Evolutionary conservation across 2,329 filamentous ascomycete genomes (phyloP).

Genomic region (Ambrosiella beaveri): DNA sequence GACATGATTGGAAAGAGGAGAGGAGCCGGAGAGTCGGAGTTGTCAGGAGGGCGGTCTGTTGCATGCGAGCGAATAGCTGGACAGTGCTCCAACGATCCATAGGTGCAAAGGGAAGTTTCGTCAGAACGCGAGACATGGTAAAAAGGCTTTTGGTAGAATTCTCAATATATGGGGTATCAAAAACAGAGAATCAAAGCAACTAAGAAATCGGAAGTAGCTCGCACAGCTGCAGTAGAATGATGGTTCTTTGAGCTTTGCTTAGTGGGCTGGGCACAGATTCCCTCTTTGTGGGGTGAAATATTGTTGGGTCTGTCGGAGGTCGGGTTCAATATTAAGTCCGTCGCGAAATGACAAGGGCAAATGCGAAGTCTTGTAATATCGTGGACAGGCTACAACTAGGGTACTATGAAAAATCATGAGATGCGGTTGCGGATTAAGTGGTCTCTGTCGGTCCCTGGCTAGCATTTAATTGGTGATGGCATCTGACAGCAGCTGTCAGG

Average conservation of each 20-base stretch:
- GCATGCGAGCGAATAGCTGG: neutral
- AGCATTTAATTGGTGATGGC: neutral
- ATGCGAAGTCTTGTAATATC: neutral
- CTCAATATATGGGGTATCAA: neutral
- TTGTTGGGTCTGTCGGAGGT: neutral
- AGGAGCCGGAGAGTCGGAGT: neutral
- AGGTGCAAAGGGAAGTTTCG: neutral
- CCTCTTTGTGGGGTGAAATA: neutral
- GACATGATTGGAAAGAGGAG: neutral
- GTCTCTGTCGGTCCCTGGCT: neutral
- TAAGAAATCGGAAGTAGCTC: neutral
- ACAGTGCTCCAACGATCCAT: conserved; percentile 1
- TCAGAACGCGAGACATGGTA: conserved; percentile 1
- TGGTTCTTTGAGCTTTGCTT: neutral
- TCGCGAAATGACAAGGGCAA: neutral
- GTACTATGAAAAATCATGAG: neutral
- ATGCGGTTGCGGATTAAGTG: neutral
- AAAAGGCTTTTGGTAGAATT: neutral
- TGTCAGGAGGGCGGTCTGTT: neutral
- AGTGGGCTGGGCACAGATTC: neutral
- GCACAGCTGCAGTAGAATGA: neutral
- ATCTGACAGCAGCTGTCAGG: neutral
- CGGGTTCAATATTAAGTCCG: neutral
- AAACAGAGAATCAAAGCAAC: no score
- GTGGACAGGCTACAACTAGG: no score